Evolutionary conservation across 225 moss, liverwort and hornwort genomes (phyloP), one percentile per base, ranked within the genome.

Genomic region (Pleurozium schreberi): DNA sequence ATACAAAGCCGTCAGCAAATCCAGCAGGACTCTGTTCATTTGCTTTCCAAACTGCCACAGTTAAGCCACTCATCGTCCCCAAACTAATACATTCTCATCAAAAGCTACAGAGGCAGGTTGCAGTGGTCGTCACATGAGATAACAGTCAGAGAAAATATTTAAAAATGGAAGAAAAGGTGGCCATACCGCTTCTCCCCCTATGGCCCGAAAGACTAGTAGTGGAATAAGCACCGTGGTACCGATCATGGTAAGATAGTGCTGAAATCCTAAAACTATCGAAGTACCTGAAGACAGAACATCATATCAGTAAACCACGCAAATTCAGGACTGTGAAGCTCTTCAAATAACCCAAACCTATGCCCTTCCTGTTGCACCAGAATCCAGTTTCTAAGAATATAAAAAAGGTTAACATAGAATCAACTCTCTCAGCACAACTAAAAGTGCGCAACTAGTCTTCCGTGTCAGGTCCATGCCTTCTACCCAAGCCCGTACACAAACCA

Each of bases 161-260:
- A 34, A 5, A 38, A 36, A 25, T 22, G 19, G 70, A 84, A 34
- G 85, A 11, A 18, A 11, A 60, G 68, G 80, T 15, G 27, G 8
- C n/a, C 83, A 10, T 91, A 94, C 94, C 79, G 92, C 50, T 84
- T 93, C 80, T 78, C 93, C 93, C 30, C 89, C 92, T 21, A 92
- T 89, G 27, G 93, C 91, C 42, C 93, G 93, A 10, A 94, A 57
- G 84, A 94, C 26, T 9, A 80, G 34, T 3, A 93, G 86, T 30
- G 94, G 94, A 89, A 94, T 94, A 36, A 94, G 89, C 89, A 93
- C 94, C 62, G 93, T 36, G 11, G 93, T 93, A 22, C 94, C 94
- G 53, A 94, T 14, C 89, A 93, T 87, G 70, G 90, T 91, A 9
- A 94, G 73, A 40, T 93, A 94, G 90, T 94, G 94, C 93, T 94